Percentiles rank a stretch among this genome's conserved stretches.
phyloP scores from a whole-genome alignment of 1,284 basidiomycete species.

The Neonothopanus nambi region DNA sequence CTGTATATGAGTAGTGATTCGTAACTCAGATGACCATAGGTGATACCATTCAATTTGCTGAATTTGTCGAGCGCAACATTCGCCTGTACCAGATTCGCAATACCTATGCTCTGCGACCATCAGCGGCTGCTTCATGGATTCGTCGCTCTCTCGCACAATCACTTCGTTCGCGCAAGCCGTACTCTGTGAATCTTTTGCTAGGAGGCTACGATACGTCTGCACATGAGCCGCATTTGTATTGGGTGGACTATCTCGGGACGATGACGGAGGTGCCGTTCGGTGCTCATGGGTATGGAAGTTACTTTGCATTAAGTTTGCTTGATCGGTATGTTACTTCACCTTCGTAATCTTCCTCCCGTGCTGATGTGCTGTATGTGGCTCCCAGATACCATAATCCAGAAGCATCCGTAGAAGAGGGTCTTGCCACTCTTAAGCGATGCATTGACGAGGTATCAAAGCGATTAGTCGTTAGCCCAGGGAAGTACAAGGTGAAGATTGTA shows the following conservation, averaged over 20 bases:
- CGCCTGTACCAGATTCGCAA: slow-evolving; percentile 96
- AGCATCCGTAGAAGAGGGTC: slow-evolving; percentile 80
- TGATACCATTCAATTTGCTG: slow-evolving; percentile 96
- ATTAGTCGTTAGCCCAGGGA: slow-evolving; percentile 78
- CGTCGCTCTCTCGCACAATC: slow-evolving; percentile 88
- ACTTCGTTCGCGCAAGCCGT: slow-evolving; percentile 85
- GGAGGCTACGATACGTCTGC: slow-evolving; percentile 85
- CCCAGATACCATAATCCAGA: slow-evolving; percentile 83
- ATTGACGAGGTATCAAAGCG: slow-evolving; percentile 88
- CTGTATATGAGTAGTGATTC: background rate
- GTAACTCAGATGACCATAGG: slow-evolving; percentile 47
- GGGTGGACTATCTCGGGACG: slow-evolving; percentile 96
- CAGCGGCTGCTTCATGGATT: slow-evolving; percentile 93
- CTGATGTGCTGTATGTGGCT: background rate
- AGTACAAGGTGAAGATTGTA: slow-evolving; percentile 88
- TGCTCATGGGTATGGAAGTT: slow-evolving; percentile 94
- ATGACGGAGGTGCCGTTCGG: slow-evolving; percentile 88
- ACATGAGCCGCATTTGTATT: slow-evolving; percentile 80
- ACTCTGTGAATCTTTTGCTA: slow-evolving; percentile 90
- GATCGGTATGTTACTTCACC: slow-evolving; percentile 63
- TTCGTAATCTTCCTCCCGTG: background rate
- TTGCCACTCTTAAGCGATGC: slow-evolving; percentile 83
- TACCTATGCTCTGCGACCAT: slow-evolving; percentile 85
- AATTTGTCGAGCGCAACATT: slow-evolving; percentile 95
- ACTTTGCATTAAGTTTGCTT: slow-evolving; percentile 90